Evolutionary conservation across 495 filamentous ascomycete species (phyloP).

Genomic region (Geopyxis carbonaria): DNA sequence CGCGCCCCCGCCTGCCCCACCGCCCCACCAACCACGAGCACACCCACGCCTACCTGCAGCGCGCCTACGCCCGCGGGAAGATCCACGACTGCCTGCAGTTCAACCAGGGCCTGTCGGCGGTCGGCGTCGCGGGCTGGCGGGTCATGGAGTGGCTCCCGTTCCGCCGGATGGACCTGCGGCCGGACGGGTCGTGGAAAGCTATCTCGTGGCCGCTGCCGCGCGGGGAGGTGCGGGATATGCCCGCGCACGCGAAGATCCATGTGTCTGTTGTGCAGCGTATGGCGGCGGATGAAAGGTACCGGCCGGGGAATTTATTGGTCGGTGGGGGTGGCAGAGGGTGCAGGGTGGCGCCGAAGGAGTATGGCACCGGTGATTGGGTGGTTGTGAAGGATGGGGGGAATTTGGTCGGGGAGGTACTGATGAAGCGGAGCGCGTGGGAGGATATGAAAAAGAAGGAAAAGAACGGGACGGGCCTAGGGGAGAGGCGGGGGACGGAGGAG

Average conservation of each 20-base stretch:
- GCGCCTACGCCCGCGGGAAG: slow-evolving; percentile 30
- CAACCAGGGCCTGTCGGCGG: slow-evolving; percentile 39
- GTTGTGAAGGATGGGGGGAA: slow-evolving; percentile 46
- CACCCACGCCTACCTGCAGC: slow-evolving; percentile 6
- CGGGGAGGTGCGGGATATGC: slow-evolving; percentile 70
- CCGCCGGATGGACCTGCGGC: slow-evolving; percentile 59
- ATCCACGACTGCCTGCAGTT: slow-evolving; percentile 64
- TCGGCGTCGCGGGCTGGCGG: slow-evolving; percentile 54
- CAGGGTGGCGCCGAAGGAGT: slow-evolving; percentile 38
- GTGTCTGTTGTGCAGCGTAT: slow-evolving; percentile 57
- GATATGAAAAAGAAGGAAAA: background rate
- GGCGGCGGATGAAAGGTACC: slow-evolving; percentile 44
- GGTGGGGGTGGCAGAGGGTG: slow-evolving; percentile 64
- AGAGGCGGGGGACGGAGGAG: too few relatives aligned
- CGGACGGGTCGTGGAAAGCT: slow-evolving; percentile 62
- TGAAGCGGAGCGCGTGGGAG: slow-evolving; percentile 11
- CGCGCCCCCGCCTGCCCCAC: background rate
- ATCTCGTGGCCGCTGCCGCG: slow-evolving; percentile 66
- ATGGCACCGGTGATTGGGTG: slow-evolving; percentile 60
- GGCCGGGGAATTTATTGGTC: slow-evolving; percentile 66
- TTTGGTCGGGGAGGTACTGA: slow-evolving; percentile 42
- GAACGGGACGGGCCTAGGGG: too few relatives aligned
- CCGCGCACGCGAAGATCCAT: slow-evolving; percentile 46
- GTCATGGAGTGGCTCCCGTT: slow-evolving; percentile 79
- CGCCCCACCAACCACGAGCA: background rate